These are phyloP conservation scores for Camillea tinctor DNA, from an alignment of 2,329 filamentous ascomycete species.

Conservation along the genomic window DNA sequence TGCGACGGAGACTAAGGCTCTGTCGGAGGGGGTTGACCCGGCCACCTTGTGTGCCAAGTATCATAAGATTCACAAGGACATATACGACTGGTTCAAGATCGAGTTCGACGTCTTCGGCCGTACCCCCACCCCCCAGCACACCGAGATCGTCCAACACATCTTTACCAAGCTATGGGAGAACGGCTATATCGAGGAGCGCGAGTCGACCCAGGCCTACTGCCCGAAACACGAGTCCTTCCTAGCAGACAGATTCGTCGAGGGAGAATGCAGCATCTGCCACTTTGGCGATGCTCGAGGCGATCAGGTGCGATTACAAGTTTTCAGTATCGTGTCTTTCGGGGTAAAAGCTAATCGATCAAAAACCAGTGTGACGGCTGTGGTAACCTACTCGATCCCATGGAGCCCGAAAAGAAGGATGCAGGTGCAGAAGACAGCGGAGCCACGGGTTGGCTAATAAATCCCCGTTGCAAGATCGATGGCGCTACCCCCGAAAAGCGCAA, in stretches of 20 bases:
- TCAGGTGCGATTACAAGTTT: constrained; percentile 12
- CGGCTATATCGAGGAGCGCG: constrained; percentile 82
- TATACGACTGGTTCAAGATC: constrained; percentile 97
- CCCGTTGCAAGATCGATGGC: constrained; percentile 87
- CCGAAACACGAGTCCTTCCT: constrained; percentile 73
- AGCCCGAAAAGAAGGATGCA: constrained; percentile 44
- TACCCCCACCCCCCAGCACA: constrained; percentile 85
- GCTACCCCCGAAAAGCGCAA: constrained; percentile 74
- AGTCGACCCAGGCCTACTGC: constrained; percentile 88
- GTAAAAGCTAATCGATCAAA: background rate
- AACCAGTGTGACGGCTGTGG: constrained; percentile 70
- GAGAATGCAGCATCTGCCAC: constrained; percentile 71
- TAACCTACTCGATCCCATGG: constrained; percentile 67
- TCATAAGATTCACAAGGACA: constrained; percentile 81
- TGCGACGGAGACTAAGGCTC: constrained; percentile 91
- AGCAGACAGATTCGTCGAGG: constrained; percentile 84
- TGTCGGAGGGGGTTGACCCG: constrained; percentile 81
- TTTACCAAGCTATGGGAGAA: constrained; percentile 87
- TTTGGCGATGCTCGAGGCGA: constrained; percentile 60
- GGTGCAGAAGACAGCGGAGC: constrained; percentile 33
- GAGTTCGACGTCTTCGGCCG: constrained; percentile 93
- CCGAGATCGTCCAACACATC: constrained; percentile 88
- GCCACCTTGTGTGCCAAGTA: constrained; percentile 89
- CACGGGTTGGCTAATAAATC: constrained; percentile 66
- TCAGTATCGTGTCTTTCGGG: background rate